Conservation (phyloP, 495 filamentous ascomycete genomes). For the Penicillium argentinense region DNA sequence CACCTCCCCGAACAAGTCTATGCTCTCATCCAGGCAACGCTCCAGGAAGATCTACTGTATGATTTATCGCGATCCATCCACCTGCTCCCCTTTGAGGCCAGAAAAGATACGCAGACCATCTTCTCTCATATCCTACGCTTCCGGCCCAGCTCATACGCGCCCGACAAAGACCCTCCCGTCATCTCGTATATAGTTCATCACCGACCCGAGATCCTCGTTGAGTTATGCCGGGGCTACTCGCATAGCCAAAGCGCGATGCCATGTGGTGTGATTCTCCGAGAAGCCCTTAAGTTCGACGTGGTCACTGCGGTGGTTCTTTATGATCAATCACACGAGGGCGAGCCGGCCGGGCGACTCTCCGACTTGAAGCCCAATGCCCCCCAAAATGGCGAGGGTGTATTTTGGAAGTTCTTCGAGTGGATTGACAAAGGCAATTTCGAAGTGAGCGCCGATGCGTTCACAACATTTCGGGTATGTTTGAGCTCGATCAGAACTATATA, state of each 20-base stretch:
- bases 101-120: slow-evolving; percentile 87
- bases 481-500: too few relatives aligned
- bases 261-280: slow-evolving; percentile 85
- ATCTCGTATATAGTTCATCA: slow-evolving; percentile 82
- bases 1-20: slow-evolving; percentile 79
- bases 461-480: slow-evolving; percentile 82
- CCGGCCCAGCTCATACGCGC: slow-evolving; percentile 53
- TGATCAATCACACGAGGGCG: slow-evolving; percentile 72
- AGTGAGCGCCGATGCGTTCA: slow-evolving; percentile 95
- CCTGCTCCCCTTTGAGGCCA: slow-evolving; percentile 87
- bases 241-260: slow-evolving; percentile 89
- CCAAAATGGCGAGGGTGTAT: slow-evolving; percentile 75
- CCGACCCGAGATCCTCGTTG: slow-evolving; percentile 82
- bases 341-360: slow-evolving; percentile 51
- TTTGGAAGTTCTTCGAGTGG: slow-evolving; percentile 98
- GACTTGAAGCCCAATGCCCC: slow-evolving; percentile 65
- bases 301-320: slow-evolving; percentile 88
- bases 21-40: slow-evolving; percentile 72
- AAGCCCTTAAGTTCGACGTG: slow-evolving; percentile 88
- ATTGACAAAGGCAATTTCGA: slow-evolving; percentile 95
- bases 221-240: slow-evolving; percentile 86
- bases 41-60: slow-evolving; percentile 85
- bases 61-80: slow-evolving; percentile 76
- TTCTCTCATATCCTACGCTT: slow-evolving; percentile 87
- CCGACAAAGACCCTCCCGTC: slow-evolving; percentile 68